Percentiles rank a stretch among this genome's conserved stretches.
These are phyloP conservation scores for Labyrinthula sp. DNA, from an alignment of 352 stramenopile species.

Conservation along the genomic window DNA sequence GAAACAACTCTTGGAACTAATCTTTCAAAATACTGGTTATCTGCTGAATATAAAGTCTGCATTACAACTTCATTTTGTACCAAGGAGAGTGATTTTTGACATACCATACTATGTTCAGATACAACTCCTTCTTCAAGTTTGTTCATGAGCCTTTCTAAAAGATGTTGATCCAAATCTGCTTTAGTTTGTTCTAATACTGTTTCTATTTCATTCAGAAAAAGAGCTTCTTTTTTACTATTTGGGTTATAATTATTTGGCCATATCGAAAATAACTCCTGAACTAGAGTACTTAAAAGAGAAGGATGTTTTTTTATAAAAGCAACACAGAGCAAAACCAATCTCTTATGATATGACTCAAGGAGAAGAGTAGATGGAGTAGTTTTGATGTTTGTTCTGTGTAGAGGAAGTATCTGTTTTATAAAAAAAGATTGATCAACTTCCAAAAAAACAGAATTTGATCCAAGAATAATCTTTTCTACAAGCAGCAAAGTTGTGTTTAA, in stretches of 20 bases:
- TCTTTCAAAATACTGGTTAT: neutral
- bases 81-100: constrained; percentile 14
- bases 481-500: too few species aligned
- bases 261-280: constrained; percentile 22
- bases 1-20: too few species aligned
- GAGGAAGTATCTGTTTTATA: too few species aligned
- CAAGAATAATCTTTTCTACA: too few species aligned
- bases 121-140: constrained; percentile 12
- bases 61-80: constrained; percentile 13
- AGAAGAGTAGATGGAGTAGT: too few species aligned
- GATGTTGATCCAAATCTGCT: neutral
- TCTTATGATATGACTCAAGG: too few species aligned
- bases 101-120: constrained; percentile 20
- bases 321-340: too few species aligned
- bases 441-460: too few species aligned
- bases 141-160: neutral
- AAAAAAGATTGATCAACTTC: too few species aligned
- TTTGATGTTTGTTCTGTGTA: too few species aligned
- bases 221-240: constrained; percentile 37
- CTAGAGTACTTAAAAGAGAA: too few species aligned
- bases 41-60: constrained; percentile 10
- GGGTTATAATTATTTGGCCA: constrained; percentile 33
- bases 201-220: constrained; percentile 36
- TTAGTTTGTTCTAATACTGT: constrained; percentile 23
- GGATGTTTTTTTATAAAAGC: too few species aligned